phyloP scores from a whole-genome alignment of 345 rosid genomes.

The Murraya paniculata region DNA sequence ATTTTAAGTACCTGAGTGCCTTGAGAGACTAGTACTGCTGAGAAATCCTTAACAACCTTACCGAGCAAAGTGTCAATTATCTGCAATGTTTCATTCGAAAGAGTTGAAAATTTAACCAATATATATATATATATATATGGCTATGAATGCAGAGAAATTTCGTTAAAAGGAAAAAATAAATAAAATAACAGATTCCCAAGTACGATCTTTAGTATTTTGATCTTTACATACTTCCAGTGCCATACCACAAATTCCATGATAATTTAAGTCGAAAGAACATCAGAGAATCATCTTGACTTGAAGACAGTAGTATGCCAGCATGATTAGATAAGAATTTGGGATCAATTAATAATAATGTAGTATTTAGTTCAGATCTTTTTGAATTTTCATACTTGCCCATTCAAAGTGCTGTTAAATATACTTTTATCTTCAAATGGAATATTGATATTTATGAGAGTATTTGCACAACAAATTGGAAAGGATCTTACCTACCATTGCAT shows the following conservation, averaged over 20 bases:
- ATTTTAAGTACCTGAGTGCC: conserved; percentile 65
- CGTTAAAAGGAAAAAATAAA: not conserved
- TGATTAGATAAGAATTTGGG: not conserved
- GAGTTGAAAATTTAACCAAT: not conserved
- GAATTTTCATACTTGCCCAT: not conserved
- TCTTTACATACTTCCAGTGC: not conserved
- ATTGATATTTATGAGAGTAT: not conserved
- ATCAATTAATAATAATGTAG: too few species aligned
- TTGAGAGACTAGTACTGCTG: conserved; percentile 80
- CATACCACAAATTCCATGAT: not conserved
- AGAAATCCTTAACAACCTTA: conserved; percentile 85
- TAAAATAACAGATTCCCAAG: not conserved
- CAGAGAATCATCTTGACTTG: not conserved
- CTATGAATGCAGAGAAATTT: too few species aligned
- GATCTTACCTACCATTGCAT: conserved; percentile 92
- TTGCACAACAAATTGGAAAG: conserved; percentile 10
- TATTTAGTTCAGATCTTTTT: not conserved
- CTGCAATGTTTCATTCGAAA: conserved; percentile 34
- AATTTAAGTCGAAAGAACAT: not conserved
- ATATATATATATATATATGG: too few species aligned
- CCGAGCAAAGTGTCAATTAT: conserved; percentile 77
- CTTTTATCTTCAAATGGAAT: not conserved
- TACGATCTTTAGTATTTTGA: not conserved
- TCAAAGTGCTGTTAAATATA: too few species aligned
- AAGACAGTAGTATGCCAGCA: not conserved